Base-by-base conservation (phyloP, 768 basidiomycete species). In the Termitomyces sp. region DNA sequence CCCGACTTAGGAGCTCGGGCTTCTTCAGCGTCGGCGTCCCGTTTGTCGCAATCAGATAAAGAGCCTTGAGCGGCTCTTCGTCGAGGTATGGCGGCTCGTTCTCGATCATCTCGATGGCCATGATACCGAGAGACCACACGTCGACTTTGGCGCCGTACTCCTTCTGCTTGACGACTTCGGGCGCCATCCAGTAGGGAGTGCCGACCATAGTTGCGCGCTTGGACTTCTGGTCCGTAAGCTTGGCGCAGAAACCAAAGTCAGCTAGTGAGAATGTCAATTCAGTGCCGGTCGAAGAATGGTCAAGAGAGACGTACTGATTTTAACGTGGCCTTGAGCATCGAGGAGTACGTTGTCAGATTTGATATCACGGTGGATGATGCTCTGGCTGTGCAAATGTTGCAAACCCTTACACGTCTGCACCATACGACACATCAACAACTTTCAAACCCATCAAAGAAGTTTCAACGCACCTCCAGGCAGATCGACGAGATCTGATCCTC, bases 61-160 rank as follows among this genome's bases (percentile, higher is more conserved):
- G 74, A 20, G 95, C 94, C 75, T 95, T 92, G 59, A 96, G 77
- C 0, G 94, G 94, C 66, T 98, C 94, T 69, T 98, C 94, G 63
- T 96, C 93, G 41, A 98, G 78, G 70, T 97, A 96, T 6, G 94
- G 94, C 2, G 94, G 94, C 72, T 97, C 94, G 66, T 93, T 94
- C 72, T 98, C 94, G 62, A 98, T 95, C 95, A 98, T 98, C 79
- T 98, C 93, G 60, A 98, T 98, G 5, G 94, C 94, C 94, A 97
- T 95, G 73, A 98, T 97, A 5, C 94, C 94, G 9, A 97, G 81
- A 13, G 92, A 94, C 94, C 94, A 97, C 51, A 97, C 93, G 65
- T 96, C 94, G 22, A 96, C 94, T 72, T 96, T 96, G 26, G 93
- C 92, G 47, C 94, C 94, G 67, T 97, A 97, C 72, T 94, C 93